phyloP scores from a whole-genome alignment of 805 yeast species.

The Starmera amethionina region DNA sequence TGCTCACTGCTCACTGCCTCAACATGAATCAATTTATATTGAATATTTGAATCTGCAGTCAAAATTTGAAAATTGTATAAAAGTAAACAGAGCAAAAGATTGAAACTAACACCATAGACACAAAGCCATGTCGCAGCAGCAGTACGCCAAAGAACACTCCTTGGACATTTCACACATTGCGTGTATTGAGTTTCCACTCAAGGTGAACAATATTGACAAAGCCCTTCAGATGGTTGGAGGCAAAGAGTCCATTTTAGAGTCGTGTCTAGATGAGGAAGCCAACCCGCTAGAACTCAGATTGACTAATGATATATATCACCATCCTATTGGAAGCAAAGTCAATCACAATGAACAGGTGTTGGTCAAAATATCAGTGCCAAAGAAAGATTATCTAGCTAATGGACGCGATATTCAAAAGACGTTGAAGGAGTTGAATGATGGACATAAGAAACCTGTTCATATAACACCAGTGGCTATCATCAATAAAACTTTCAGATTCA shows the following conservation, averaged over 20 bases:
- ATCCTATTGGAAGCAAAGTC: constrained; percentile 50
- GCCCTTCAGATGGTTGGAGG: constrained; percentile 74
- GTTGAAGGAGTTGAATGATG: constrained; percentile 20
- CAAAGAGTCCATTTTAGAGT: constrained; percentile 21
- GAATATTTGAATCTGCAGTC: no score
- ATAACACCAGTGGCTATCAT: constrained; percentile 59
- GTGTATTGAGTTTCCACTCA: constrained; percentile 71
- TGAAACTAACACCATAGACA: neutral
- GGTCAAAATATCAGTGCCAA: constrained; percentile 52
- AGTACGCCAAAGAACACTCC: constrained; percentile 42
- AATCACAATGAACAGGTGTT: constrained; percentile 47
- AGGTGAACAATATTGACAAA: constrained; percentile 47
- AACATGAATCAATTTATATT: no score
- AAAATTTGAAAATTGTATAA: no score
- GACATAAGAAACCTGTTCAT: constrained; percentile 26
- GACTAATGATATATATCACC: constrained; percentile 33
- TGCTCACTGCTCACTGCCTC: no score
- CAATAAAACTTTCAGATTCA: constrained; percentile 60
- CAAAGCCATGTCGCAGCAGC: constrained; percentile 12
- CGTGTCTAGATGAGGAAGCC: constrained; percentile 20
- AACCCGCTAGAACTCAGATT: constrained; percentile 31
- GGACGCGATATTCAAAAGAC: constrained; percentile 35
- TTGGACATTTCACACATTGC: constrained; percentile 67
- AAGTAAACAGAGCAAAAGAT: neutral
- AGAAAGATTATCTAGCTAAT: constrained; percentile 32